Conservation (phyloP, 2,329 filamentous ascomycete genomes). For the Bipolaris sorokiniana region DNA sequence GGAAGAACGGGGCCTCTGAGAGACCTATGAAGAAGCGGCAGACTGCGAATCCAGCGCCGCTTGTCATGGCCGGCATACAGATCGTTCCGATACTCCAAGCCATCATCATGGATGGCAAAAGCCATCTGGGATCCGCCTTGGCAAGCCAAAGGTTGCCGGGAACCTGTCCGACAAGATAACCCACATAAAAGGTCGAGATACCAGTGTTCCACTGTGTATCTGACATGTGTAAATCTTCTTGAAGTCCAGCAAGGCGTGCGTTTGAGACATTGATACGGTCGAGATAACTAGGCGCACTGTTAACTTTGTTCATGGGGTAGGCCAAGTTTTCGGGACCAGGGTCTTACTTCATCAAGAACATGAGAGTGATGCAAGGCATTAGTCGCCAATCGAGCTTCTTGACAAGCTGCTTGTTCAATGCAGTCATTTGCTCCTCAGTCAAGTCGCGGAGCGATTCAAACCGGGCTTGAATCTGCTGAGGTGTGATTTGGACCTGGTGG, state of each 20-base stretch:
- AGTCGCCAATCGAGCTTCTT: constrained; percentile 38
- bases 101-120: constrained; percentile 51
- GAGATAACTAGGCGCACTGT: constrained; percentile 38
- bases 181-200: constrained; percentile 55
- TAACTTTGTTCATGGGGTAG: background rate
- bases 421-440: constrained; percentile 33
- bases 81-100: constrained; percentile 54
- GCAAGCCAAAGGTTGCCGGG: constrained; percentile 57
- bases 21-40: constrained; percentile 49
- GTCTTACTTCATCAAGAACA: constrained; percentile 41
- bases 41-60: constrained; percentile 43
- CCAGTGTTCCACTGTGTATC: constrained; percentile 48
- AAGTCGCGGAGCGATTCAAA: constrained; percentile 35
- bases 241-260: constrained; percentile 48
- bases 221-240: constrained; percentile 43
- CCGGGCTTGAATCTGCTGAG: constrained; percentile 36
- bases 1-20: constrained; percentile 49
- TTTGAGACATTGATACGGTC: constrained; percentile 52
- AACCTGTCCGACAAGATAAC: constrained; percentile 55
- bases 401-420: constrained; percentile 38
- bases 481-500: constrained; percentile 25
- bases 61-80: constrained; percentile 53
- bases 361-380: constrained; percentile 40
- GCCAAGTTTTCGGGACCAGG: background rate
- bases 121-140: constrained; percentile 43